Conservation (phyloP, 768 basidiomycete species). For the Grammothele lineata region DNA sequence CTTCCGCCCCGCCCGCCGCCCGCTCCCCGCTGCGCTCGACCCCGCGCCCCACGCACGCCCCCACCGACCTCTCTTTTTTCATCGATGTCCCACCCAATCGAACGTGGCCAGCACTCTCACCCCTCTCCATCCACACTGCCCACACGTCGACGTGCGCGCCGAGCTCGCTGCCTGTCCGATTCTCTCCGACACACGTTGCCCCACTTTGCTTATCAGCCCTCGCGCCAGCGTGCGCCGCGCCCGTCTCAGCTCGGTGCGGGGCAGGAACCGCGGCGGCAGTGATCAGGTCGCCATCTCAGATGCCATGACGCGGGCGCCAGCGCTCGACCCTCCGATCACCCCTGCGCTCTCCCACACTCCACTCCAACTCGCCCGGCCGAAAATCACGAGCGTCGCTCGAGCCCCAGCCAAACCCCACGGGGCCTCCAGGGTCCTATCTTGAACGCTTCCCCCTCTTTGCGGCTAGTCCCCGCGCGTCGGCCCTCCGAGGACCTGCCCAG, state of each 20-base stretch:
- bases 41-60: too few species aligned
- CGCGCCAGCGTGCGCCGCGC: too few species aligned
- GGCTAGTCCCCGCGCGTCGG: too few species aligned
- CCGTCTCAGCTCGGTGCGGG: too few species aligned
- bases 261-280: conserved; percentile 6
- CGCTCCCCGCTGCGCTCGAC: conserved; percentile 3
- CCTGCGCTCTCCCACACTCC: conserved; percentile 12
- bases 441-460: too few species aligned
- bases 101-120: neutral
- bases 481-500: too few species aligned
- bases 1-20: conserved; percentile 12
- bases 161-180: too few species aligned
- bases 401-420: conserved; percentile 19
- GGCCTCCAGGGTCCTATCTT: too few species aligned
- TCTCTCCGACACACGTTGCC: too few species aligned
- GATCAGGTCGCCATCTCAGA: conserved; percentile 10
- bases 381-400: conserved; percentile 5
- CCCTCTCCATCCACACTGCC: neutral
- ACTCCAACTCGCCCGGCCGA: neutral
- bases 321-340: conserved; percentile 1
- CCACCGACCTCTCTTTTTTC: neutral
- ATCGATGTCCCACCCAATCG: neutral
- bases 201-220: too few species aligned
- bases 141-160: neutral
- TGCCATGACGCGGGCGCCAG: conserved; percentile 11